Base-by-base conservation (phyloP, 2,329 filamentous ascomycete genomes). In the Erysiphe pulchra region DNA sequence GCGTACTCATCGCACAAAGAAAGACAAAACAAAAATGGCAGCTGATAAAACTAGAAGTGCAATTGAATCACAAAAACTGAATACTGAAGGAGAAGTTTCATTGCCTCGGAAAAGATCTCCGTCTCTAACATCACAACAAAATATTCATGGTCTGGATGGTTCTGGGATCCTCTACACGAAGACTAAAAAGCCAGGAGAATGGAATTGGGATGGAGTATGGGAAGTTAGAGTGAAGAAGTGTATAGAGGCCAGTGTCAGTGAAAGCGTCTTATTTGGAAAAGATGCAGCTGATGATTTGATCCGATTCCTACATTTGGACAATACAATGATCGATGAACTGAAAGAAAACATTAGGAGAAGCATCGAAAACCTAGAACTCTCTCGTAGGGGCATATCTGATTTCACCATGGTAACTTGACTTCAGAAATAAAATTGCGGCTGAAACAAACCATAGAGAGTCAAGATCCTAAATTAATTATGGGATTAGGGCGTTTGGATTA, bases 121-220 rank as follows among this genome's bases (percentile, higher is more conserved):
- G 9, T 4, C 2, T n/a, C 32, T n/a, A 34, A n/a, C 14, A 12
- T 12, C 14, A 2, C 14, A 3, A 12, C 11, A n/a, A 34, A 12
- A 4, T 2, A 12, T 34, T 12, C 32, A 12, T 4, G 32, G 14
- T 12, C n/a, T 39, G 11, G 18, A 17, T 39, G 37, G 16, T 16
- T 9, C 37, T n/a, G 16, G 11, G 12, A 18, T 17, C 7, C 11
- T 12, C 11, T 18, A 14, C 3, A 17, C n/a, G 11, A 39, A 18
- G 10, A 32, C 36, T 31, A 8, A 40, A 44, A 67, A 70, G 44
- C 84, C 84, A 0, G 81, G 80, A 7, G 80, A 92, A 54, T 95
- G 87, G 87, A 92, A 92, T 57, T 95, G 87, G 87, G 84, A 93
- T 55, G 86, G 87, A 0, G 87, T 95, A 0, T 98, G 87, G 87